Evolutionary conservation across 1,284 basidiomycete species (phyloP).

Genomic region (Leccinum pachyderme): DNA sequence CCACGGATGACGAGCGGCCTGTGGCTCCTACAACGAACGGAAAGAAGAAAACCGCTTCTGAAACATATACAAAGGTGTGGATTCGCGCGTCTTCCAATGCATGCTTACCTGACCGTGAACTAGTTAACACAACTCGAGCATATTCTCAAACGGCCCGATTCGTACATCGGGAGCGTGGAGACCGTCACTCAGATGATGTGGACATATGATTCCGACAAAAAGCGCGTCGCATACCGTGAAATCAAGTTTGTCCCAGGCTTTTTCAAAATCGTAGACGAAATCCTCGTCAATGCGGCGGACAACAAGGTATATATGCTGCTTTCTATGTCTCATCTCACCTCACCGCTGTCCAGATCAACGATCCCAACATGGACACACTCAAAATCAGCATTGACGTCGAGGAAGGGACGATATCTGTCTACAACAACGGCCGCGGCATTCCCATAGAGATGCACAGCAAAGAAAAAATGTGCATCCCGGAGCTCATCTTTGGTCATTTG

Average conservation of each 20-base stretch:
- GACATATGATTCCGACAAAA: constrained; percentile 81
- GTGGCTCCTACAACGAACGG: constrained; percentile 35
- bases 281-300: constrained; percentile 98
- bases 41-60: constrained; percentile 86
- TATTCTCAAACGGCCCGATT: constrained; percentile 94
- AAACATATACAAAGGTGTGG: constrained; percentile 88
- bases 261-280: constrained; percentile 99
- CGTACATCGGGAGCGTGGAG: constrained; percentile 96
- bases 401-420: constrained; percentile 85
- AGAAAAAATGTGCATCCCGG: constrained; percentile 95
- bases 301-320: constrained; percentile 73
- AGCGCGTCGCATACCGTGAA: constrained; percentile 78
- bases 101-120: constrained; percentile 1
- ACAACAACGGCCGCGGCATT: constrained; percentile 96
- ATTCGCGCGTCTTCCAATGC: background rate
- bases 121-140: constrained; percentile 97
- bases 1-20: constrained; percentile 36
- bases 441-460: constrained; percentile 94
- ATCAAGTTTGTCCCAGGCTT: constrained; percentile 97
- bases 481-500: constrained; percentile 96
- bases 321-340: background rate
- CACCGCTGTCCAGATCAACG: constrained; percentile 71
- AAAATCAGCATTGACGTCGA: constrained; percentile 88
- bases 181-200: constrained; percentile 84
- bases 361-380: constrained; percentile 83